Percentiles rank a stretch among this genome's conserved stretches.
Conservation (phyloP, 139 green algal genomes). For the Pseudopediastrum boryanum region DNA sequence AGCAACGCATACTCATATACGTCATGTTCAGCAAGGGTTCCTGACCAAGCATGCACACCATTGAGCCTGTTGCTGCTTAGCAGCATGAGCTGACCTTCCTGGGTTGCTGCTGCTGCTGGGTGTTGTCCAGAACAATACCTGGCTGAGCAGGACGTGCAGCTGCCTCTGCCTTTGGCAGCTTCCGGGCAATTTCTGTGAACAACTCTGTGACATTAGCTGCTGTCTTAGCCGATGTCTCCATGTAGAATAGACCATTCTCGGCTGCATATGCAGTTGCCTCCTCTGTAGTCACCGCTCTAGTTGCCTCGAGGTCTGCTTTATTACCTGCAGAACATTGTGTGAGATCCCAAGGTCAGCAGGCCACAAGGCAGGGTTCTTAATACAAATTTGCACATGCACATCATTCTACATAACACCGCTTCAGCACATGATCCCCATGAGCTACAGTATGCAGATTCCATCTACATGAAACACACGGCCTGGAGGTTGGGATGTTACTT, state of each 20-base stretch:
- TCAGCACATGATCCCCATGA: too few species aligned
- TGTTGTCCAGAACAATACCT: constrained; percentile 34
- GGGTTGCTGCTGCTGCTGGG: constrained; percentile 15
- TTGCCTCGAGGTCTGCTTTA: constrained; percentile 90
- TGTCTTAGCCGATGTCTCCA: constrained; percentile 92
- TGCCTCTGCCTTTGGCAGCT: constrained; percentile 55
- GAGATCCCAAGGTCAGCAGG: too few species aligned
- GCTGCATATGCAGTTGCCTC: constrained; percentile 84
- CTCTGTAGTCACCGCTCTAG: constrained; percentile 64
- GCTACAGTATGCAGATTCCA: too few species aligned
- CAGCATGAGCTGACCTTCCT: constrained; percentile 30
- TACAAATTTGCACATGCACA: too few species aligned
- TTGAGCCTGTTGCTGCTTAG: background rate
- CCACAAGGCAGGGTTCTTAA: too few species aligned
- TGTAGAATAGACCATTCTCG: constrained; percentile 86
- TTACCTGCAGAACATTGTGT: constrained; percentile 90
- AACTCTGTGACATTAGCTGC: constrained; percentile 87
- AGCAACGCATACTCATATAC: too few species aligned
- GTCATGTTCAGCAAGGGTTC: background rate
- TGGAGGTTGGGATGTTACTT: too few species aligned
- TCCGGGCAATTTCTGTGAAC: constrained; percentile 82
- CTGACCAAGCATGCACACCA: background rate
- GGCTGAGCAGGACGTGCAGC: constrained; percentile 25
- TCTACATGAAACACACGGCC: too few species aligned
- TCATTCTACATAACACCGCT: too few species aligned